Evolutionary conservation across 2,329 filamentous ascomycete species (phyloP).

Genomic region (Aureobasidium uvarum): DNA sequence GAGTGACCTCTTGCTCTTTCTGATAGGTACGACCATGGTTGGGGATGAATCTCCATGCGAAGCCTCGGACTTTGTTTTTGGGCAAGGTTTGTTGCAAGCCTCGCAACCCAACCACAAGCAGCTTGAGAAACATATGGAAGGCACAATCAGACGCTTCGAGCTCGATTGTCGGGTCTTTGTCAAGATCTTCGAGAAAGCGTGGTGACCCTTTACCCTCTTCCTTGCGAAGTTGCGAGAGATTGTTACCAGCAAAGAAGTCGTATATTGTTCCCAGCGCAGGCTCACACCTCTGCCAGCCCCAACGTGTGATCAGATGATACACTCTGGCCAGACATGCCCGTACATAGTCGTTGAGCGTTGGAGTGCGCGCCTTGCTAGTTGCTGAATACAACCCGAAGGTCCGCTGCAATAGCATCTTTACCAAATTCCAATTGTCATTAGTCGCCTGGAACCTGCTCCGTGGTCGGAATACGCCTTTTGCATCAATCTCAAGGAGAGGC

Average conservation of each 20-base stretch:
- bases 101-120: slow-evolving; percentile 51
- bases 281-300: slow-evolving; percentile 60
- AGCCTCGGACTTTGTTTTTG: slow-evolving; percentile 56
- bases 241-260: slow-evolving; percentile 59
- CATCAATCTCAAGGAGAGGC: slow-evolving; percentile 55
- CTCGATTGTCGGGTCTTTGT: slow-evolving; percentile 45
- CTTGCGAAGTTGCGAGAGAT: slow-evolving; percentile 51
- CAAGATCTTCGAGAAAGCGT: slow-evolving; percentile 53
- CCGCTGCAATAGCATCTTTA: slow-evolving; percentile 49
- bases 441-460: slow-evolving; percentile 43
- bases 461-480: slow-evolving; percentile 47
- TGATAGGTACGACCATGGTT: slow-evolving; percentile 61
- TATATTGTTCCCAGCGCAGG: slow-evolving; percentile 54
- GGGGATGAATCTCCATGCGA: slow-evolving; percentile 58
- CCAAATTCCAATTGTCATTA: slow-evolving; percentile 52
- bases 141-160: slow-evolving; percentile 51
- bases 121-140: slow-evolving; percentile 61
- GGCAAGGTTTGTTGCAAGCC: slow-evolving; percentile 49
- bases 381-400: slow-evolving; percentile 50
- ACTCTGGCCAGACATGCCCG: slow-evolving; percentile 54
- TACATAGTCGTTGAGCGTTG: slow-evolving; percentile 57
- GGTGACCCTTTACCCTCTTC: slow-evolving; percentile 56
- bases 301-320: slow-evolving; percentile 52
- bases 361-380: slow-evolving; percentile 42
- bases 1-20: slow-evolving; percentile 55